phyloP scores from a whole-genome alignment of 2,329 filamentous ascomycete genomes.

The Epichloe elymi region DNA sequence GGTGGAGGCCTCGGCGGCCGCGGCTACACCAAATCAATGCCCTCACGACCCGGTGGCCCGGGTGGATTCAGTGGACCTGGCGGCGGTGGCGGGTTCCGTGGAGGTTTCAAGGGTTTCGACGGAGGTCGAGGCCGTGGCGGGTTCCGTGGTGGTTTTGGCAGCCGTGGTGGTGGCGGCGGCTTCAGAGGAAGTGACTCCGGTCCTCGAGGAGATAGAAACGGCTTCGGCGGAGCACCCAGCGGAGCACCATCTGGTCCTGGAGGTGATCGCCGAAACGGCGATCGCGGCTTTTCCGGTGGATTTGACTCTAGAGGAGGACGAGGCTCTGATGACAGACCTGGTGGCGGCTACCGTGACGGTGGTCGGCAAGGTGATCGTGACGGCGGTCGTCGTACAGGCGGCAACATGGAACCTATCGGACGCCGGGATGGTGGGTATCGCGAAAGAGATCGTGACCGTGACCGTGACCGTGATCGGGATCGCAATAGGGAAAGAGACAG shows the following conservation, averaged over 20 bases:
- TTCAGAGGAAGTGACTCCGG: slow-evolving; percentile 31
- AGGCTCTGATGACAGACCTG: slow-evolving; percentile 45
- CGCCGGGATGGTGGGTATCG: slow-evolving; percentile 47
- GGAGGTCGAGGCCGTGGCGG: slow-evolving; percentile 29
- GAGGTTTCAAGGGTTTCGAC: slow-evolving; percentile 34
- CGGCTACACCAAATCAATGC: slow-evolving; percentile 75
- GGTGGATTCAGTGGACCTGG: slow-evolving; percentile 46
- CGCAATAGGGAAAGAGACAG: slow-evolving; percentile 18
- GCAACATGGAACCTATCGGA: slow-evolving; percentile 75
- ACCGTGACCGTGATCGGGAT: slow-evolving; percentile 34
- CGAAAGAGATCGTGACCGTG: slow-evolving; percentile 37
- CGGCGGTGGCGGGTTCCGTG: slow-evolving; percentile 28
- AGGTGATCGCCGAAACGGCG: slow-evolving; percentile 30
- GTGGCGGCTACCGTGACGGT: slow-evolving; percentile 29
- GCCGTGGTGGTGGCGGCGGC: slow-evolving; percentile 42
- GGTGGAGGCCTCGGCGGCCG: slow-evolving; percentile 87
- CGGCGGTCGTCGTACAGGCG: slow-evolving; percentile 44
- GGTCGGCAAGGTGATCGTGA: slow-evolving; percentile 23
- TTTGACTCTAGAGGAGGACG: slow-evolving; percentile 41
- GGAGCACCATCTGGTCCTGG: slow-evolving; percentile 50
- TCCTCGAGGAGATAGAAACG: slow-evolving; percentile 27
- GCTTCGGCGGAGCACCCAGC: slow-evolving; percentile 33
- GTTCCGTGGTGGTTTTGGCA: slow-evolving; percentile 28
- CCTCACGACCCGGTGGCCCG: slow-evolving; percentile 55
- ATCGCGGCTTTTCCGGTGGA: slow-evolving; percentile 31